Evolutionary conservation across 2,329 filamentous ascomycete genomes (phyloP).

Genomic region (Pestalotiopsis sp.): DNA sequence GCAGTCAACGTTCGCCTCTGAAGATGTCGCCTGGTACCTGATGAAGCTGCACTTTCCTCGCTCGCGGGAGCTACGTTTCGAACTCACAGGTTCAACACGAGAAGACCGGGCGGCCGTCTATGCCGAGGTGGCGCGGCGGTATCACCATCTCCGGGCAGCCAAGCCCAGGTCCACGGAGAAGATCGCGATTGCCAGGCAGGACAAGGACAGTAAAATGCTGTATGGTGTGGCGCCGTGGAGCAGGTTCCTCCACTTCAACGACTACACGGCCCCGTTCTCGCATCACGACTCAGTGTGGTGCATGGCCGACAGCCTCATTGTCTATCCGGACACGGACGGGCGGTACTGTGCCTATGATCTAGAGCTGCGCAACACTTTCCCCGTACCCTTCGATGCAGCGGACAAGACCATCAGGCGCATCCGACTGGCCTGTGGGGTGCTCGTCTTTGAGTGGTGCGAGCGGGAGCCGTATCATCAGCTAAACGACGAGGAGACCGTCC

Average conservation of each 20-base stretch:
- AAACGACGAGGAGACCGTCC: conserved; percentile 51
- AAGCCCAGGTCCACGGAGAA: conserved; percentile 47
- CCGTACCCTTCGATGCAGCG: conserved; percentile 52
- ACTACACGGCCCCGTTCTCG: conserved; percentile 43
- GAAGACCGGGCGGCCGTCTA: conserved; percentile 46
- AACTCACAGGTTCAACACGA: not conserved
- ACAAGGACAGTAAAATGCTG: conserved; percentile 16
- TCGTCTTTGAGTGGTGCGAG: conserved; percentile 68
- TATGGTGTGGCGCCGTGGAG: conserved; percentile 46
- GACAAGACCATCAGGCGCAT: conserved; percentile 56
- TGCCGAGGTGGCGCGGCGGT: conserved; percentile 52
- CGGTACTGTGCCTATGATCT: conserved; percentile 53
- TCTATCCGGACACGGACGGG: conserved; percentile 45
- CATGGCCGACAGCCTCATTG: conserved; percentile 53
- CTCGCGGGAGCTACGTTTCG: conserved; percentile 50
- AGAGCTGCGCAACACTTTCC: conserved; percentile 39
- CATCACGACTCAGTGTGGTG: conserved; percentile 54
- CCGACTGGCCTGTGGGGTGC: conserved; percentile 52
- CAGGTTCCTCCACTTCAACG: conserved; percentile 42
- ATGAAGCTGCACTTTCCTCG: conserved; percentile 54
- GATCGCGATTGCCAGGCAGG: conserved; percentile 40
- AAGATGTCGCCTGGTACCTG: conserved; percentile 46
- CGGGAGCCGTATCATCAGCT: conserved; percentile 50
- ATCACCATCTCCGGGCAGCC: conserved; percentile 52
- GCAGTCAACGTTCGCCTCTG: conserved; percentile 50